Evolutionary conservation across 306 rosid genomes (phyloP).

Genomic region (Coriaria nepalensis): DNA sequence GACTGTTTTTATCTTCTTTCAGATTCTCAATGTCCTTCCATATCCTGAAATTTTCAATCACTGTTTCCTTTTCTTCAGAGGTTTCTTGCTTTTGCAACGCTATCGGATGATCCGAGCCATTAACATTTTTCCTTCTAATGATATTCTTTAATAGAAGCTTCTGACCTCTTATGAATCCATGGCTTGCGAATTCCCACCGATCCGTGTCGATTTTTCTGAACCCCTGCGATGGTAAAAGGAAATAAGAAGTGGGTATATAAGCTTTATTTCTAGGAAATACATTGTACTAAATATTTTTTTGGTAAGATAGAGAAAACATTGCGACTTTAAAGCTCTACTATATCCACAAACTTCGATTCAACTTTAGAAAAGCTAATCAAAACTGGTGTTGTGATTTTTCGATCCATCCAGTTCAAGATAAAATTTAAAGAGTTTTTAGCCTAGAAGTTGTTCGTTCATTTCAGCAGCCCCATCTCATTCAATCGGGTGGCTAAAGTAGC

Average conservation of each 20-base stretch:
- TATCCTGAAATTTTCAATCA: constrained; percentile 18
- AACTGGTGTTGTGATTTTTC: no score
- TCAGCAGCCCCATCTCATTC: no score
- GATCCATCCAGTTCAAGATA: no score
- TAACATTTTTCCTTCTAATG: constrained; percentile 51
- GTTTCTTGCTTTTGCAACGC: constrained; percentile 24
- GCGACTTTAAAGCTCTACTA: no score
- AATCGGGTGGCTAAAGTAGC: no score
- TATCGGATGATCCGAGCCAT: constrained; percentile 42
- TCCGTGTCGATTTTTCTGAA: constrained; percentile 79
- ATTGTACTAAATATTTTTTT: no score
- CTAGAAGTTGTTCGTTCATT: no score
- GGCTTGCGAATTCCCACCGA: constrained; percentile 76
- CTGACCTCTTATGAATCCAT: constrained; percentile 62
- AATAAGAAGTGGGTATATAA: constrained; percentile 5
- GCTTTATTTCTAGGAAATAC: no score
- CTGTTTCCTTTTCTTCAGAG: constrained; percentile 25
- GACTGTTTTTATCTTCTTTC: constrained; percentile 49
- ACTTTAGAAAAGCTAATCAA: no score
- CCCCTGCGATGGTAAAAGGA: constrained; percentile 45
- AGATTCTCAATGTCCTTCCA: constrained; percentile 82
- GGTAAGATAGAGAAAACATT: no score
- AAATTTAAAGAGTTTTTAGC: no score
- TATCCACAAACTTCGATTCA: no score
- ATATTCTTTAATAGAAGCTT: constrained; percentile 66